Conservation (phyloP, 768 basidiomycete genomes). For the Pleurotus cornucopiae region DNA sequence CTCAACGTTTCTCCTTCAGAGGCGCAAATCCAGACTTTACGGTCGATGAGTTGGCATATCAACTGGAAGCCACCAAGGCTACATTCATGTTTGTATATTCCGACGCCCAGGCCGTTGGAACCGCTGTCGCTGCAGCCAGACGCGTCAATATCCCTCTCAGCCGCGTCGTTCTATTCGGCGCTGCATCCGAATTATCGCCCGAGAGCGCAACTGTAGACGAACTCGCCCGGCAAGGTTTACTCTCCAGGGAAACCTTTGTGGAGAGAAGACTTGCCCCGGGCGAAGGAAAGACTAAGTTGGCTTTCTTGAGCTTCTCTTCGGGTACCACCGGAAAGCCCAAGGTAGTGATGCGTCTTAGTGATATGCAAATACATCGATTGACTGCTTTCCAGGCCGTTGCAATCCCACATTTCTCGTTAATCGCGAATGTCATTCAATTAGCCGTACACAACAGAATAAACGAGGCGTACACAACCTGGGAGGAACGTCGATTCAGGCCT, state of each 20-base stretch:
- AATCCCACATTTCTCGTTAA: conserved; percentile 54
- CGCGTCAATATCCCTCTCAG: conserved; percentile 32
- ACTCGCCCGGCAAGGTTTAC: conserved; percentile 46
- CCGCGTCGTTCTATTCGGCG: conserved; percentile 41
- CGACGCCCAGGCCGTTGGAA: conserved; percentile 28
- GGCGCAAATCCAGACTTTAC: conserved; percentile 13
- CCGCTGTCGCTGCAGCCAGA: conserved; percentile 38
- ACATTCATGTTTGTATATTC: conserved; percentile 44
- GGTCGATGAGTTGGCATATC: conserved; percentile 12
- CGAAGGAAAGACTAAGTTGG: conserved; percentile 66
- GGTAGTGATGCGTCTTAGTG: conserved; percentile 24
- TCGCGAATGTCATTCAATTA: conserved; percentile 61
- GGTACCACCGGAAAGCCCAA: conserved; percentile 74
- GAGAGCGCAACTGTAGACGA: conserved; percentile 25
- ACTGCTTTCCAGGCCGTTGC: conserved; percentile 44
- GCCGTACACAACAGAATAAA: conserved; percentile 50
- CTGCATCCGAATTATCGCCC: not conserved
- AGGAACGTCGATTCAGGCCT: conserved; percentile 49
- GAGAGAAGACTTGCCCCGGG: conserved; percentile 50
- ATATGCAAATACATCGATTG: not conserved
- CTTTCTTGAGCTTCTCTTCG: conserved; percentile 70
- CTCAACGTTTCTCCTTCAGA: conserved; percentile 10
- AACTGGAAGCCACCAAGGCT: conserved; percentile 24
- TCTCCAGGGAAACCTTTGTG: conserved; percentile 30
- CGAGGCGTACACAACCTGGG: conserved; percentile 35